Evolutionary conservation across 2,329 filamentous ascomycete species (phyloP), one percentile per base, ranked within the genome.

Genomic region (Trichoderma atroviride): DNA sequence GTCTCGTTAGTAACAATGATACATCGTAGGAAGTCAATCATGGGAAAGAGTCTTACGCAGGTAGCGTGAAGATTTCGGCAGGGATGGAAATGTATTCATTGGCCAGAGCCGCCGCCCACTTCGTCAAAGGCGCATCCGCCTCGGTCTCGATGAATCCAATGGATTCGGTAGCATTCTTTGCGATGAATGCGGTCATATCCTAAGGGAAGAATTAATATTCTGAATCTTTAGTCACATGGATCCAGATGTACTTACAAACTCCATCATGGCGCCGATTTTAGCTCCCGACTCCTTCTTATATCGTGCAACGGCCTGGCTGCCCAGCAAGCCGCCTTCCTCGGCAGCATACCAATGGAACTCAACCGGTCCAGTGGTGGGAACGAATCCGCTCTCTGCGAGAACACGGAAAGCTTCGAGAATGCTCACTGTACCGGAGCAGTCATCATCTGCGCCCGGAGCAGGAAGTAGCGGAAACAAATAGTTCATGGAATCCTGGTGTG

Each of bases 311-410:
- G 88, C 89, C 75, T 92, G 89, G 58, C 88, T 90, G 31, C 81
- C 81, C 7, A 83, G 75, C 63, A 94, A 84, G 13, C 91, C 91
- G 19, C 89, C 91, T 76, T 93, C 91, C 76, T 93, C 91, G 0
- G 91, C 91, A n/a, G 87, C 89, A 79, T 93, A 93, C 91, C 91
- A 94, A 77, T 92, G 90, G 78, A 93, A 93, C 79, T 93, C 91
- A 65, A 93, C 80, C 0, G 89, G 78, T 0, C 78, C 78, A 9
- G 78, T 73, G 33, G 74, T 68, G 3, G 79, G 79, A 22, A 75
- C 71, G 62, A 72, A 80, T 0, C 78, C 78, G 31, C 73, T 83
- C 64, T 85, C 79, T 14, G 87, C 86, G 72, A 93, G 82, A 65
- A 91, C 88, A 35, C 90, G 85, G 71, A 93, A 83, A 1, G 90